Percentiles rank a stretch among this genome's conserved stretches.
phyloP scores from a whole-genome alignment of 2,329 filamentous ascomycete species.

The Cladorrhinum sp. region DNA sequence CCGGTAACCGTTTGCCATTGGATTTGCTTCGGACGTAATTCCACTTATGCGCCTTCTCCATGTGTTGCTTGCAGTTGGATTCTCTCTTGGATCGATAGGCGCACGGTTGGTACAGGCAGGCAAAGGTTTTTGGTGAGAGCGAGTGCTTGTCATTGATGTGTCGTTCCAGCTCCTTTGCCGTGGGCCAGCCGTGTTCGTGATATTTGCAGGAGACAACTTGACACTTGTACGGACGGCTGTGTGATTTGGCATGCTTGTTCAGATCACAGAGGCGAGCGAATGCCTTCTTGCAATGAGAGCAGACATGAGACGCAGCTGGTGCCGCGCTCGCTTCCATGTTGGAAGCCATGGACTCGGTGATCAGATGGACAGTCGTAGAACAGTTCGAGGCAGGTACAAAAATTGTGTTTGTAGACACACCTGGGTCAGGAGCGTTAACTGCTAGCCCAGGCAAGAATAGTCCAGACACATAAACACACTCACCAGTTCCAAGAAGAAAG shows the following conservation, averaged over 20 bases:
- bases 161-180: constrained; percentile 73
- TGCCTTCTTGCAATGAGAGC: constrained; percentile 29
- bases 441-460: neutral
- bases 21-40: constrained; percentile 70
- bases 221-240: constrained; percentile 76
- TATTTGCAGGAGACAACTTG: constrained; percentile 65
- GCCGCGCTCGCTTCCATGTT: constrained; percentile 4
- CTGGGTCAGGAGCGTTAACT: neutral
- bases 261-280: constrained; percentile 34
- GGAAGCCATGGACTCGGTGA: constrained; percentile 17
- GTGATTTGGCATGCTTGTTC: constrained; percentile 74
- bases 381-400: neutral
- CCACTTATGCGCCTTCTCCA: constrained; percentile 78
- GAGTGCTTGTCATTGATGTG: constrained; percentile 78
- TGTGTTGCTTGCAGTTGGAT: constrained; percentile 82
- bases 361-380: neutral
- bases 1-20: constrained; percentile 52
- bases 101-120: constrained; percentile 64
- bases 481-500: neutral
- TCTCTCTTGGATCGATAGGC: constrained; percentile 71
- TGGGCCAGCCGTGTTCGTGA: constrained; percentile 67
- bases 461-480: neutral
- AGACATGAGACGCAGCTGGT: constrained; percentile 19
- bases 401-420: neutral
- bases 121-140: constrained; percentile 59